These are phyloP conservation scores for Zygosaccharomyces gambellarensis DNA, from an alignment of 805 yeast genomes.

Conservation along the genomic window DNA sequence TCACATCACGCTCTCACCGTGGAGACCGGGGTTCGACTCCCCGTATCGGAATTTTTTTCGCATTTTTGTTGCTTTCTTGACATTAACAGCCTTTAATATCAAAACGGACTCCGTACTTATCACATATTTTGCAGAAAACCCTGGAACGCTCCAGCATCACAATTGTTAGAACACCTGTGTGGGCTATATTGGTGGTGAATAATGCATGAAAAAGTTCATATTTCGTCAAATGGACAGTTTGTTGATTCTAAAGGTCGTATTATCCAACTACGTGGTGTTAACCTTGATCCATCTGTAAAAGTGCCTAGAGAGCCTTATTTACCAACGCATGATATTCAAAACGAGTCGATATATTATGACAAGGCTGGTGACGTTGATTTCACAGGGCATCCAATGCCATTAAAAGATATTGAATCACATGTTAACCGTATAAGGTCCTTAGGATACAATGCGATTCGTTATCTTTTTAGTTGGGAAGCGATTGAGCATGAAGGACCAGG, in stretches of 20 bases:
- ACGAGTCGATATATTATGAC: constrained; percentile 45
- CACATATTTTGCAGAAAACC: no score
- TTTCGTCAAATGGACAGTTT: constrained; percentile 54
- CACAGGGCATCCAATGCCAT: constrained; percentile 74
- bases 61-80: background rate
- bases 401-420: constrained; percentile 68
- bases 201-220: constrained; percentile 27
- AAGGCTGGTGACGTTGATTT: constrained; percentile 75
- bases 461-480: constrained; percentile 86
- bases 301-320: constrained; percentile 55
- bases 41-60: constrained; percentile 3
- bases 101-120: no score
- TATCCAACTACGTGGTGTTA: constrained; percentile 72
- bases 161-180: no score
- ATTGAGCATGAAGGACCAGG: constrained; percentile 87
- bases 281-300: constrained; percentile 71
- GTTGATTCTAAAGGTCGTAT: constrained; percentile 51
- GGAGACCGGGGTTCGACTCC: constrained; percentile 20
- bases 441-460: constrained; percentile 79
- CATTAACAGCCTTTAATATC: background rate
- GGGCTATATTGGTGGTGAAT: background rate
- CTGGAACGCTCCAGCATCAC: no score
- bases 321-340: constrained; percentile 34
- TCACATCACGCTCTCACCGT: constrained; percentile 26
- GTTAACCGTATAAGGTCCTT: constrained; percentile 64